Percentiles rank a stretch among this genome's conserved stretches.
Evolutionary conservation across 805 yeast genomes (phyloP).

Genomic region (Lipomyces yamanashiensis): DNA sequence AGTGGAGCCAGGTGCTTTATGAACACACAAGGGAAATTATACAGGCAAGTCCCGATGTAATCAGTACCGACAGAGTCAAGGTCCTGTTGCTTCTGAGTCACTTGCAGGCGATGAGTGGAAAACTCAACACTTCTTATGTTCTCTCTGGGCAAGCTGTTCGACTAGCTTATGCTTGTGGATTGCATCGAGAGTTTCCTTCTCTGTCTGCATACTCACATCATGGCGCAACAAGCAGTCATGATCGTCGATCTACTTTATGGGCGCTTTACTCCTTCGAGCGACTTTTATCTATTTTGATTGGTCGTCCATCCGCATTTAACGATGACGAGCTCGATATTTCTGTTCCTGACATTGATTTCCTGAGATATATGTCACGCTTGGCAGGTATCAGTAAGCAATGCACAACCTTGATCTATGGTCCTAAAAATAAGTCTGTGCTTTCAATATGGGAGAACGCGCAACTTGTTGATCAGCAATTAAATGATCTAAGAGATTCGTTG

Average conservation of each 20-base stretch:
- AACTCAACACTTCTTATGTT: constrained; percentile 21
- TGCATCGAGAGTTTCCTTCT: constrained; percentile 33
- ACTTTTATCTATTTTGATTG: constrained; percentile 21
- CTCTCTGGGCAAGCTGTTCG: constrained; percentile 32
- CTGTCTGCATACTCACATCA: constrained; percentile 26
- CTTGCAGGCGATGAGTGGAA: constrained; percentile 32
- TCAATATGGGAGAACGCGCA: constrained; percentile 30
- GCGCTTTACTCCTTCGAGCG: constrained; percentile 31
- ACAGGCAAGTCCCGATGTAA: constrained; percentile 20
- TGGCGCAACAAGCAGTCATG: constrained; percentile 16
- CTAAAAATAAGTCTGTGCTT: constrained; percentile 22
- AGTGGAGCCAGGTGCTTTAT: constrained; percentile 20
- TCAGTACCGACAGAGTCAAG: constrained; percentile 31
- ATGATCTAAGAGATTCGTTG: constrained; percentile 10
- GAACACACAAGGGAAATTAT: constrained; percentile 23
- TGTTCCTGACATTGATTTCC: constrained; percentile 27
- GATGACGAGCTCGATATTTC: constrained; percentile 28
- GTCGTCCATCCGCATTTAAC: constrained; percentile 34
- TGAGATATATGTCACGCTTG: constrained; percentile 31
- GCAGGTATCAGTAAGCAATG: constrained; percentile 30
- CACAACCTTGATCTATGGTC: constrained; percentile 27
- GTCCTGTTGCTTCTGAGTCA: constrained; percentile 25
- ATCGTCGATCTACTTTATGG: constrained; percentile 28
- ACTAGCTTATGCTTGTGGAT: constrained; percentile 32
- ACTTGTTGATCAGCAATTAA: constrained; percentile 26